phyloP scores from a whole-genome alignment of 2,329 filamentous ascomycete genomes.

The Neopestalotiopsis clavispora region DNA sequence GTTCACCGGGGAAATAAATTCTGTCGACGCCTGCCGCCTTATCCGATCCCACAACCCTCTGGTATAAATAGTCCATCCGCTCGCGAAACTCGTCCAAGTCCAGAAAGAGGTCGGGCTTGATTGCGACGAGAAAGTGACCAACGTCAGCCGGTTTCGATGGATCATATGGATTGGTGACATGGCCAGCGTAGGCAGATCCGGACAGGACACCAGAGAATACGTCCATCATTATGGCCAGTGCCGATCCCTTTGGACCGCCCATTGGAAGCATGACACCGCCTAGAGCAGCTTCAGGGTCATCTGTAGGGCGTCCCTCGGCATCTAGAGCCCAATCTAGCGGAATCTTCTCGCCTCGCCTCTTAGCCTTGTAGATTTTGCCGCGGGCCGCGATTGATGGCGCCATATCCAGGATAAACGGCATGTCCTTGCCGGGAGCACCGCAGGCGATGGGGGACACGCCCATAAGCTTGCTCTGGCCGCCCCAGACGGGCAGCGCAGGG shows the following conservation, averaged over 20 bases:
- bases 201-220: constrained; percentile 82
- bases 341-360: constrained; percentile 69
- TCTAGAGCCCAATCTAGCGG: constrained; percentile 78
- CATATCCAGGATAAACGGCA: constrained; percentile 78
- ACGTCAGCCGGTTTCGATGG: constrained; percentile 71
- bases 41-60: constrained; percentile 57
- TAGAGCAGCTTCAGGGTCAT: constrained; percentile 73
- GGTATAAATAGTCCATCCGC: constrained; percentile 61
- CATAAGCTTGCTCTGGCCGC: constrained; percentile 70
- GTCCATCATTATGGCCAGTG: constrained; percentile 84
- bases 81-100: constrained; percentile 70
- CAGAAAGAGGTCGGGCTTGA: constrained; percentile 80
- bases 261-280: constrained; percentile 84
- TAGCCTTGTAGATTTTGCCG: constrained; percentile 76
- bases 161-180: constrained; percentile 80
- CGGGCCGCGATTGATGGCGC: constrained; percentile 71
- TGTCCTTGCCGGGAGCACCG: constrained; percentile 68
- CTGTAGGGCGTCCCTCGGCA: constrained; percentile 68
- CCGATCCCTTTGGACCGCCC: constrained; percentile 84
- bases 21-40: constrained; percentile 61
- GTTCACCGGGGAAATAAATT: constrained; percentile 67
- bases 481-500: constrained; percentile 74
- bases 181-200: constrained; percentile 73
- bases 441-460: constrained; percentile 78
- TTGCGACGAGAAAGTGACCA: constrained; percentile 74